These are phyloP conservation scores for Fusarium sp. DNA, from an alignment of 2,329 filamentous ascomycete genomes.

Conservation along the genomic window DNA sequence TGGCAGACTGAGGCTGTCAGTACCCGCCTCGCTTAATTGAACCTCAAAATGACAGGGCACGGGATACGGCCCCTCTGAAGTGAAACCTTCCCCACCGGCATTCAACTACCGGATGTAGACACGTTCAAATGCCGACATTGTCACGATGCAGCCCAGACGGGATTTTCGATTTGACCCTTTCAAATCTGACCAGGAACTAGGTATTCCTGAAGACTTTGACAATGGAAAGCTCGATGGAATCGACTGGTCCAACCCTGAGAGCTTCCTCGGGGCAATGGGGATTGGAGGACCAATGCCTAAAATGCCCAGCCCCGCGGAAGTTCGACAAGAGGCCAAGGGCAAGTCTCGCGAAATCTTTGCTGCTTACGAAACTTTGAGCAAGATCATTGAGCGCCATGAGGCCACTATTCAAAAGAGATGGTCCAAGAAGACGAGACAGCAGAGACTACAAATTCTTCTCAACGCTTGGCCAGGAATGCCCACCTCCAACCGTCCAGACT, in stretches of 20 bases:
- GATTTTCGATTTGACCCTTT: background rate
- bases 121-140: background rate
- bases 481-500: constrained; percentile 63
- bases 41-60: background rate
- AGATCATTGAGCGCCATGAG: constrained; percentile 63
- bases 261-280: background rate
- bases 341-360: constrained; percentile 47
- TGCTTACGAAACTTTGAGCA: constrained; percentile 50
- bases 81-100: background rate
- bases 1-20: background rate
- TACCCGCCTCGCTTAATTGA: background rate
- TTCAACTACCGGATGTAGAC: background rate
- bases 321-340: constrained; percentile 19
- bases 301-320: constrained; percentile 6
- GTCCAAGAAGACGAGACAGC: constrained; percentile 63
- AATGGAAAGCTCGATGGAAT: background rate
- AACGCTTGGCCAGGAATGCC: constrained; percentile 64
- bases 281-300: background rate
- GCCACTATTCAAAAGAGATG: constrained; percentile 64
- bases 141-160: background rate
- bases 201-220: background rate
- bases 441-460: constrained; percentile 59
- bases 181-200: background rate
- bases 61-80: background rate
- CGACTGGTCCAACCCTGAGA: background rate